These are phyloP conservation scores for Phragmites australis DNA, from an alignment of 176 grass and related monocot genomes.

Conservation along the genomic window DNA sequence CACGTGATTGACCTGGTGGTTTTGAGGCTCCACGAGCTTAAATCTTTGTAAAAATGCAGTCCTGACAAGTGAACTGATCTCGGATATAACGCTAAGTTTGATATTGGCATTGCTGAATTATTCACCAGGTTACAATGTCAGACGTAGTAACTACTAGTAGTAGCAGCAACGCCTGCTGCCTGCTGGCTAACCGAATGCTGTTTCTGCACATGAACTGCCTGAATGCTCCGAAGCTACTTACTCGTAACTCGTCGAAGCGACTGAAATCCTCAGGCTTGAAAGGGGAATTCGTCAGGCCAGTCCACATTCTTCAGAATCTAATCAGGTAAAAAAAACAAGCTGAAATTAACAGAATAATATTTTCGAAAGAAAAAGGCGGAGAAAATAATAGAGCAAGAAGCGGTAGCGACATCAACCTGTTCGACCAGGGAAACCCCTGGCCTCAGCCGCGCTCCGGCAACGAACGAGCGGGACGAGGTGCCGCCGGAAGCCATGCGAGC, in stretches of 20 bases:
- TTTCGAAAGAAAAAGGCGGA: not conserved
- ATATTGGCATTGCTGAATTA: not conserved
- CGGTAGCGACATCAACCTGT: conserved; percentile 48
- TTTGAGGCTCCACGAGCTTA: too few species aligned
- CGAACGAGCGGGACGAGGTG: conserved; percentile 49
- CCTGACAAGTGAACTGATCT: too few species aligned
- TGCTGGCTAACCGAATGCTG: not conserved
- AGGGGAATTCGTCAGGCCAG: conserved; percentile 89
- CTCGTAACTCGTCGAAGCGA: conserved; percentile 97
- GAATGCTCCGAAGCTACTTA: conserved; percentile 32
- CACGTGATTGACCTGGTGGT: too few species aligned
- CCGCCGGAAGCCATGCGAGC: conserved; percentile 65
- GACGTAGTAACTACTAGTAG: not conserved
- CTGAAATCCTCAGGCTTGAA: conserved; percentile 95
- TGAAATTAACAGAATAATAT: not conserved
- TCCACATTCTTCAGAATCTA: conserved; percentile 89
- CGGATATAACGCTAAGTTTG: not conserved
- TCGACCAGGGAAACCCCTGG: conserved; percentile 79
- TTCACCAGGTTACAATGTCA: not conserved
- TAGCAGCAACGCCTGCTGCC: not conserved
- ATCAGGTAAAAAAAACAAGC: not conserved
- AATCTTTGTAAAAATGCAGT: too few species aligned
- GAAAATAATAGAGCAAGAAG: not conserved
- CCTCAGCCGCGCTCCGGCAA: conserved; percentile 64
- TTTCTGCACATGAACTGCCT: not conserved